Percentiles rank a stretch among this genome's conserved stretches.
phyloP scores from a whole-genome alignment of 2,329 filamentous ascomycete genomes.

The Trichoderma aggressivum region DNA sequence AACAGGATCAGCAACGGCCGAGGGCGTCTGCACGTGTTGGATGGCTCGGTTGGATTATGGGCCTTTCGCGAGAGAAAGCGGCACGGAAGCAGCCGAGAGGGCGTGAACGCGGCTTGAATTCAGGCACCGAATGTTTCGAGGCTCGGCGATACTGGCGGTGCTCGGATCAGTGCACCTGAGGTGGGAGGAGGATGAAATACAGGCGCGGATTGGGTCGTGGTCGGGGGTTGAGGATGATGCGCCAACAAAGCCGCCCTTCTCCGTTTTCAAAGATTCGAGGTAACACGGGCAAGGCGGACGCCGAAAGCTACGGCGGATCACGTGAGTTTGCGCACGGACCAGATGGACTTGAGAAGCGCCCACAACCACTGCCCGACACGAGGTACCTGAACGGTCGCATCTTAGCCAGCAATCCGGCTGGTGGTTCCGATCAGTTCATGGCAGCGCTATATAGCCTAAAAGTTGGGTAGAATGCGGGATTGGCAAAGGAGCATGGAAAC shows the following conservation, averaged over 20 bases:
- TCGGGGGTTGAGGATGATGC: constrained; percentile 16
- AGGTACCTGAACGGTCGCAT: not conserved
- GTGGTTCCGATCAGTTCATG: not conserved
- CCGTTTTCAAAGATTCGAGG: constrained; percentile 17
- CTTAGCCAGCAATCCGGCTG: not conserved
- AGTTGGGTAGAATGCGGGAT: not conserved
- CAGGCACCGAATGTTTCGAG: not conserved
- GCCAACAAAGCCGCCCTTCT: constrained; percentile 19
- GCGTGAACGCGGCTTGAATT: not conserved
- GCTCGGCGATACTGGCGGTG: not conserved
- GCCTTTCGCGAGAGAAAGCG: not conserved
- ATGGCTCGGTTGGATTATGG: not conserved
- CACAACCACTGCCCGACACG: not conserved
- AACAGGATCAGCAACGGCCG: not conserved
- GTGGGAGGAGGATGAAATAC: not conserved
- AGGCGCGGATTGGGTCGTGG: not conserved
- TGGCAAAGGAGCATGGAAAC: not conserved
- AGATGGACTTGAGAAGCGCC: not conserved
- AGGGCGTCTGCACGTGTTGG: constrained; percentile 8
- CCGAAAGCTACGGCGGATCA: constrained; percentile 26
- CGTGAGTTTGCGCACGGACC: constrained; percentile 33
- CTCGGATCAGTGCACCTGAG: not conserved
- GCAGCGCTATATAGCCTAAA: not conserved
- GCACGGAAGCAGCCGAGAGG: not conserved
- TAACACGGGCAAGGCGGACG: constrained; percentile 10